Base-by-base conservation (phyloP, 2,329 filamentous ascomycete genomes). In the Calonectria hawksworthii region DNA sequence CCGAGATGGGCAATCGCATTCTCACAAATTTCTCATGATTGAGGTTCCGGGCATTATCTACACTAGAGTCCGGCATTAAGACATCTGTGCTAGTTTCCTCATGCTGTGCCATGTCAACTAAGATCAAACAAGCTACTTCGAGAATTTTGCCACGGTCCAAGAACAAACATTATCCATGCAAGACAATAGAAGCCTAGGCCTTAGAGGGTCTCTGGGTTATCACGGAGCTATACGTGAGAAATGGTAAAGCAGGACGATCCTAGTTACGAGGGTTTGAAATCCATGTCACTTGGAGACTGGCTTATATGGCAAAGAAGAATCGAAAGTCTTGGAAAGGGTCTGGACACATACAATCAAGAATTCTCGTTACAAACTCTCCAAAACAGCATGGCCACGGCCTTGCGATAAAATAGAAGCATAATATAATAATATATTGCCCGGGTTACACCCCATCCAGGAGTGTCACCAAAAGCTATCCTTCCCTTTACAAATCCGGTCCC, bases 401-500 rank as follows among this genome's bases (percentile, higher is more conserved):
- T 16, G 9, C 5, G 14, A 18, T 16, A 8, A 1, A 26, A 16
- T 28, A 36, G 18, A 63, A 30, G 23, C 56, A 13, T 16, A 28
- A 23, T 3, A 41, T 41, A 63, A 41, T 63, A 41, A 41, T 66
- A 47, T 65, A 66, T 50, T 66, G 34, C 32, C 34, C 50, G 32
- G 30, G 59, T 36, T 16, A 56, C n/a, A 65, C 28, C 21, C 68
- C 51, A 51, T 71, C 63, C 32, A 65, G 68, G 34, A 56, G 50
- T 44, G 14, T 41, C 59, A n/a, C 56, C 47, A 65, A 36, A 47
- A 47, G 61, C 61, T n/a, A 23, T 34, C 34, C 21, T 52, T 71
- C n/a, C 59, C 47, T 54, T 65, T 66, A 71, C 50, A 65, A 56
- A 21, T 71, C 34, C 50, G 34, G 47, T 64, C 67, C 36, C 69